phyloP scores from a whole-genome alignment of 768 basidiomycete genomes.

The Tylopilus sp. region DNA sequence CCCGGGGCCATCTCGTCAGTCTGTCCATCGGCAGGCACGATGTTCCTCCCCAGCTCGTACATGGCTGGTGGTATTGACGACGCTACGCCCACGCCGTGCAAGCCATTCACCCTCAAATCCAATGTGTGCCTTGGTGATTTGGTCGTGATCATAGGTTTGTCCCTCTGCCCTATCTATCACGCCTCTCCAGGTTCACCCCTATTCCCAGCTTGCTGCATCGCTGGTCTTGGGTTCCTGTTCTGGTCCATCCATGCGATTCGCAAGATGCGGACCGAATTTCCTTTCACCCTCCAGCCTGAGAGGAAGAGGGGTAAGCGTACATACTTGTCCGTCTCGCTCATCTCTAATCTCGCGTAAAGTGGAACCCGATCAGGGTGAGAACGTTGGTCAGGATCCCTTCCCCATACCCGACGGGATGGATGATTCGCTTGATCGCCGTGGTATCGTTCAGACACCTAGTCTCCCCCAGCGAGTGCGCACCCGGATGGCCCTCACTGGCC shows the following conservation, averaged over 20 bases:
- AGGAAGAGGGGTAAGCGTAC: constrained; percentile 1
- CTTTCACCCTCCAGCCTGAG: background rate
- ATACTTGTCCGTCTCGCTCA: background rate
- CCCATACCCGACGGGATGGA: background rate
- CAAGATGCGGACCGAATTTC: constrained; percentile 15
- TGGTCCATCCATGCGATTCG: constrained; percentile 20
- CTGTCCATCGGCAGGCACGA: background rate
- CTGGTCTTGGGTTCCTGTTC: constrained; percentile 17
- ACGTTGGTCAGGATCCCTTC: constrained; percentile 4
- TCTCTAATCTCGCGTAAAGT: constrained; percentile 2
- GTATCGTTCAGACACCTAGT: constrained; percentile 4
- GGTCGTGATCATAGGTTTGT: constrained; percentile 22
- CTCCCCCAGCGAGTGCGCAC: constrained; percentile 8
- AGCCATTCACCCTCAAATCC: constrained; percentile 4
- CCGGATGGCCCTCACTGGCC: constrained; percentile 3
- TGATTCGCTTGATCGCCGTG: background rate
- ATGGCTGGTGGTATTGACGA: background rate
- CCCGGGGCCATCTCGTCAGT: background rate
- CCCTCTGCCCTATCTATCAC: background rate
- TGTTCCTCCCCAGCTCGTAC: constrained; percentile 1
- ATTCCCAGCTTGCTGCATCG: constrained; percentile 13
- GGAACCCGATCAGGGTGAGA: background rate
- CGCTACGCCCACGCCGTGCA: constrained; percentile 4
- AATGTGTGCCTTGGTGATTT: constrained; percentile 24
- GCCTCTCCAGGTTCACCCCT: background rate